Base-by-base conservation (phyloP, 2,329 filamentous ascomycete species). In the Didymella exigua region DNA sequence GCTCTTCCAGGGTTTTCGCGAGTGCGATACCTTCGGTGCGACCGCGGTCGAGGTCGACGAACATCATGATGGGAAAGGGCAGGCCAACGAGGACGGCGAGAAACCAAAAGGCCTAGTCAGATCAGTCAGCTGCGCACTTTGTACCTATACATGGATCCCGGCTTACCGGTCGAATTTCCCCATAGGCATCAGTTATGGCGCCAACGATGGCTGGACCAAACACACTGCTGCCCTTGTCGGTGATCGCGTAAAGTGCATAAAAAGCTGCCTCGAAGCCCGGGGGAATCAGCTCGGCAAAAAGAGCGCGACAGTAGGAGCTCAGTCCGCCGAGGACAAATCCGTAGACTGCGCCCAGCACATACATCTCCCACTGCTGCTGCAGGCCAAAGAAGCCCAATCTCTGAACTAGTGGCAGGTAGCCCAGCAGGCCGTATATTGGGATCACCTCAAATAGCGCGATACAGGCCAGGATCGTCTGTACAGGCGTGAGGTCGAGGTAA, bases 351-450 rank as follows among this genome's bases (percentile, higher is more conserved):
- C 91, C 93, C 1, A 99, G 78, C 0, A 91, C 90, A 67, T 95
- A 98, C 91, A 99, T 97, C 67, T 99, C 95, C 90, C 92, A 96
- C 3, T 90, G 88, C 71, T 95, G 88, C 74, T 96, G 92, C n/a
- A 99, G 81, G 1, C 95, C 95, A 34, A 92, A 78, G 5, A 90
- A 86, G 0, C 91, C 93, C 75, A 89, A 85, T 7, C 81, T 78
- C 65, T 86, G 84, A 41, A 99, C 83, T 6, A 90, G 86, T 0
- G 93, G 91, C 14, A 98, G 81, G 69, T 95, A 97, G 1, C 93
- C 93, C 16, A 96, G 77, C 11, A 99, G 81, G 0, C 93, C 93
- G 68, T 99, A 99, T 1, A 98, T 70, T 0, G 95, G 95, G 45
- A 99, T 96, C 26, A 96, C 76, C 74, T 97, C 93, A 68, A 99